Base-by-base conservation (phyloP, 352 stramenopile genomes). In the Pythium pyrilobum region DNA sequence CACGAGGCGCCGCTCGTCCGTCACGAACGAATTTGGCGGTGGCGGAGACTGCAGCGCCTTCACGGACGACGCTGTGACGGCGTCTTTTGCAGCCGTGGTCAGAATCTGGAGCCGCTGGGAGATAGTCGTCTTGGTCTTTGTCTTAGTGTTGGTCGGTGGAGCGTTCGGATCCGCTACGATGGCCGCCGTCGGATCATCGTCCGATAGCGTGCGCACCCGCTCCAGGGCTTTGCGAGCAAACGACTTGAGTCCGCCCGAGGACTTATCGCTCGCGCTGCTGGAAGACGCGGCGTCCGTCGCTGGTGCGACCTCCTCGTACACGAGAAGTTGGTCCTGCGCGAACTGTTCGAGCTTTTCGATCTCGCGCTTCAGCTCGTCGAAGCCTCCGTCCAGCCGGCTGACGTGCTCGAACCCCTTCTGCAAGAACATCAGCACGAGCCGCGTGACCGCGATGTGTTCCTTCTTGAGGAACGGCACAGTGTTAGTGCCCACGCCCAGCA, bases 401-500 rank as follows among this genome's bases (percentile, higher is more conserved):
- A 96, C 84, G 41, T 92, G 81, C 57, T 90, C 80, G 40, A 95
- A 96, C 0, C 81, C 85, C 10, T 92, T 89, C 49, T 94, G 79
- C 11, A 94, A 60, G 48, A 96, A 95, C 69, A 95, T 85, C 8
- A 93, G 51, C 33, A 94, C 79, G 2, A 95, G 62, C 16, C 81
- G 76, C 12, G 81, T 91, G 41, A 95, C 73, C 3, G 78, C 80
- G 27, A 90, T 73, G 45, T 94, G 76, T 33, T 94, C 69, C 23
- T 66, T 67, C 38, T 62, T 67, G 18, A 67, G 29, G 24, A 55
- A 52, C 4, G 59, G 53, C 0, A 59, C 47, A 1, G 48, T 59
- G 23, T 74, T 49, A 0, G 71, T 49, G 1, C 55, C 55, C 0
- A 58, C 54, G 15, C 39, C 45, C 0, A 54, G 29, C 16, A 59